phyloP scores from a whole-genome alignment of 257 asterid genomes.

The Gynochthodes officinalis region DNA sequence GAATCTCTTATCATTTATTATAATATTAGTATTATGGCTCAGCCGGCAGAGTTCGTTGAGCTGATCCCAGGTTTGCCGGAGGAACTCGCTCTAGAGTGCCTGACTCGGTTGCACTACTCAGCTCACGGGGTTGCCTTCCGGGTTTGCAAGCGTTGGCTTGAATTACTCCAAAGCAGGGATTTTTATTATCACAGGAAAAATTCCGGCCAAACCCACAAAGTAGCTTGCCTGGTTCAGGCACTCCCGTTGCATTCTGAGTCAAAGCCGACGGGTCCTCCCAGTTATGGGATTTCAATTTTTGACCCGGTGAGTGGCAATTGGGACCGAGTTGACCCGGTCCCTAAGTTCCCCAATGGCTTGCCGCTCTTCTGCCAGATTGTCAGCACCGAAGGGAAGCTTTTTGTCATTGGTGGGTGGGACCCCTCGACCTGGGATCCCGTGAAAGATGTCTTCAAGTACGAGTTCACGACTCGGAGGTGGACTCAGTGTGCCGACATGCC shows the following conservation, averaged over 20 bases:
- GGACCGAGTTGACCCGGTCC: slow-evolving; percentile 68
- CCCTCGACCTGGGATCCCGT: slow-evolving; percentile 81
- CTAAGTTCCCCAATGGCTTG: slow-evolving; percentile 60
- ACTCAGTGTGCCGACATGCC: slow-evolving; percentile 70
- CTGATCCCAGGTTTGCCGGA: slow-evolving; percentile 78
- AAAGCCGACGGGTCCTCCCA: slow-evolving; percentile 52
- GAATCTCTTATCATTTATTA: neutral
- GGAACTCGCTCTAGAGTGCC: slow-evolving; percentile 74
- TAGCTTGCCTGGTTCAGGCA: slow-evolving; percentile 72
- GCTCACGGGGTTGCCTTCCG: slow-evolving; percentile 48
- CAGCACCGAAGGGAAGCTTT: slow-evolving; percentile 61
- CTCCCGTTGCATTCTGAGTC: slow-evolving; percentile 40
- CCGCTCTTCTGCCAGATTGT: slow-evolving; percentile 79
- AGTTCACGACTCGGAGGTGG: slow-evolving; percentile 67
- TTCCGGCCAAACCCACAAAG: slow-evolving; percentile 48
- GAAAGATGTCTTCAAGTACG: slow-evolving; percentile 63
- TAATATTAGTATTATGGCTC: neutral
- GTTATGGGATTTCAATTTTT: slow-evolving; percentile 59
- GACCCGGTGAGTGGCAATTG: slow-evolving; percentile 51
- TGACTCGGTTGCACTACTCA: slow-evolving; percentile 78
- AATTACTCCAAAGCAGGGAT: slow-evolving; percentile 53
- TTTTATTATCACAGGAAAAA: slow-evolving; percentile 63
- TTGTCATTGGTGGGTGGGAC: slow-evolving; percentile 80
- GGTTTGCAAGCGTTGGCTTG: slow-evolving; percentile 69
- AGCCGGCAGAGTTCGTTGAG: slow-evolving; percentile 30